Evolutionary conservation across 345 rosid species (phyloP), one percentile per base, ranked within the genome.

Genomic region (Zanthoxylum bungeanum): DNA sequence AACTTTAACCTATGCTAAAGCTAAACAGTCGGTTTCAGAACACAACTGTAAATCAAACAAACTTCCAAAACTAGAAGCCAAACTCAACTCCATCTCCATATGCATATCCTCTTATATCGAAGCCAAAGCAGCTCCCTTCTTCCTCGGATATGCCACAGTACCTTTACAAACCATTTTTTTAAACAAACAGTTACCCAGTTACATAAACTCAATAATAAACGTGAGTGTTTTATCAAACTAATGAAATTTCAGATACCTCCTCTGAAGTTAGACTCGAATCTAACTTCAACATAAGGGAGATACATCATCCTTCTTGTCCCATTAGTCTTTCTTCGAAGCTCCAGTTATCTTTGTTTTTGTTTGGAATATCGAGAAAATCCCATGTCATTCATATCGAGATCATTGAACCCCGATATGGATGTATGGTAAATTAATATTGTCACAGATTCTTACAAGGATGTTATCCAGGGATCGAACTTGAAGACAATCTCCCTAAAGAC

Each of bases 231-330:
- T 21, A 34, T 8, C 33, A 16, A 33, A 58, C 24, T 12, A 11
- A 47, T 14, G 30, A 50, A 53, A 57, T 5, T 16, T n/a, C 11
- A 33, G 9, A 9, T 31, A 49, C 71, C 79, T 68, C 72, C 79
- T 71, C 82, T 68, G 61, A 75, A 75, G 39, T 65, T 65, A 12
- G n/a, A 62, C 53, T 79, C 62, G 79, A 75, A 75, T 61, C 74
- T 55, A 24, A 70, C 25, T 31, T 67, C 28, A n/a, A 70, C 75
- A 3, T 56, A 62, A 33, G 50, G 73, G 19, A 73, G 77, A 55
- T 73, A 28, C 73, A 71, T 73, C 73, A 80, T 80, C 61, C 70
- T 76, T 4, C 71, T 72, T 11, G 74, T 79, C 24, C 77, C 79
- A 11, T 59, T 63, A 7, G 79, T 75, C 71, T 75, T 66, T 58